These are phyloP conservation scores for Solanum gandarillasii DNA, from an alignment of 257 asterid species.

Conservation along the genomic window DNA sequence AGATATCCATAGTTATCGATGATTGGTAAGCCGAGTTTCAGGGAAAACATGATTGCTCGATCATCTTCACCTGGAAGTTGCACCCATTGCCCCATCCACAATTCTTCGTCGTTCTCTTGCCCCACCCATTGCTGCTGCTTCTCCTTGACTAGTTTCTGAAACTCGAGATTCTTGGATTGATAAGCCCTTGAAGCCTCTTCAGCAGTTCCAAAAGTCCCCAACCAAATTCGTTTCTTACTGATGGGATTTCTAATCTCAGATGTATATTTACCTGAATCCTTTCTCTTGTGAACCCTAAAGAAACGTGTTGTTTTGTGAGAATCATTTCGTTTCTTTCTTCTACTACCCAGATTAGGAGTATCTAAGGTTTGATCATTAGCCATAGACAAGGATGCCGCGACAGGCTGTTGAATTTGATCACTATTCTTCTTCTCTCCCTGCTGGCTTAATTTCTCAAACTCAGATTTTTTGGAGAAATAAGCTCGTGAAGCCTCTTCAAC, in stretches of 20 bases:
- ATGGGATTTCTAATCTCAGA: neutral
- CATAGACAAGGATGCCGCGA: neutral
- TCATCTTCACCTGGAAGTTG: neutral
- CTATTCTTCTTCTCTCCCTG: neutral
- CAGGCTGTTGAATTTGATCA: neutral
- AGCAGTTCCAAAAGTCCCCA: neutral
- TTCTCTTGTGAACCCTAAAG: neutral
- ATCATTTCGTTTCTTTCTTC: neutral
- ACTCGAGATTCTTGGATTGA: neutral
- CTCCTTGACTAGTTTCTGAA: neutral
- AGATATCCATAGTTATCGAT: neutral
- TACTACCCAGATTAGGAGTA: neutral
- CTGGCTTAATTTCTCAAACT: too few relatives aligned
- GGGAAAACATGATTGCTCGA: neutral
- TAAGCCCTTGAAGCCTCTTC: neutral
- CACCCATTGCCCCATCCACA: neutral
- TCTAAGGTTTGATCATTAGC: neutral
- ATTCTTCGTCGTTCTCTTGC: neutral
- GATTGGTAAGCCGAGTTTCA: neutral
- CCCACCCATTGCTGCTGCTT: neutral
- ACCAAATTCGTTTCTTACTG: neutral
- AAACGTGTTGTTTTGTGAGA: neutral
- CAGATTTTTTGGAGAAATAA: too few relatives aligned
- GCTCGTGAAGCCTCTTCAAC: too few relatives aligned
- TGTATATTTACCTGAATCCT: neutral